Evolutionary conservation across 2,329 filamentous ascomycete species (phyloP).

Genomic region (Diaporthe longicolla): DNA sequence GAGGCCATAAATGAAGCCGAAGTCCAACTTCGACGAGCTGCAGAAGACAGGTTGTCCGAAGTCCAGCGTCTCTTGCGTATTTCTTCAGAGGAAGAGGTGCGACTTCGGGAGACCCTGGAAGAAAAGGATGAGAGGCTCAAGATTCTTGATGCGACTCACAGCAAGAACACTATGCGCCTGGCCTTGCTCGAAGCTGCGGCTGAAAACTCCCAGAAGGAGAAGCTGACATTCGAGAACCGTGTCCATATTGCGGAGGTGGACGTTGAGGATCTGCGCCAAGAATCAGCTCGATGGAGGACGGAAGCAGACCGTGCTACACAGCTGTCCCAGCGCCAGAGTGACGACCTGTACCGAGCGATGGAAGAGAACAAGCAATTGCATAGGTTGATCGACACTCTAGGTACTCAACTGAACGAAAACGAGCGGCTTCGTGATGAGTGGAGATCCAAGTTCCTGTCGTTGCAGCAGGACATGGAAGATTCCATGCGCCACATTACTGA

Average conservation of each 20-base stretch:
- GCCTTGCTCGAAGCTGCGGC: conserved; percentile 79
- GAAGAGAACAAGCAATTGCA: conserved; percentile 81
- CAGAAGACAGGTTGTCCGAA: conserved; percentile 81
- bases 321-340: conserved; percentile 62
- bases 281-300: conserved; percentile 72
- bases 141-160: conserved; percentile 67
- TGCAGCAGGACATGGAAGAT: conserved; percentile 89
- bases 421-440: conserved; percentile 87
- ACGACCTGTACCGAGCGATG: conserved; percentile 62
- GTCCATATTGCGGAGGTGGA: conserved; percentile 68
- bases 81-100: conserved; percentile 79
- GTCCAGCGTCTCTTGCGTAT: conserved; percentile 78
- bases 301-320: conserved; percentile 74
- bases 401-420: conserved; percentile 87
- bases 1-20: conserved; percentile 77
- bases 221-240: conserved; percentile 69
- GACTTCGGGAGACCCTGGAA: conserved; percentile 76
- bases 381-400: conserved; percentile 79
- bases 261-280: conserved; percentile 68
- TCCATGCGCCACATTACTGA: conserved; percentile 85
- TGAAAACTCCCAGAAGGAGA: conserved; percentile 66
- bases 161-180: conserved; percentile 72
- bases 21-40: conserved; percentile 72
- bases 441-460: conserved; percentile 84
- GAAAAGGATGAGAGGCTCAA: conserved; percentile 79